Evolutionary conservation across 2,329 filamentous ascomycete genomes (phyloP), one percentile per base, ranked within the genome.

Genomic region (Beauveria sp.): DNA sequence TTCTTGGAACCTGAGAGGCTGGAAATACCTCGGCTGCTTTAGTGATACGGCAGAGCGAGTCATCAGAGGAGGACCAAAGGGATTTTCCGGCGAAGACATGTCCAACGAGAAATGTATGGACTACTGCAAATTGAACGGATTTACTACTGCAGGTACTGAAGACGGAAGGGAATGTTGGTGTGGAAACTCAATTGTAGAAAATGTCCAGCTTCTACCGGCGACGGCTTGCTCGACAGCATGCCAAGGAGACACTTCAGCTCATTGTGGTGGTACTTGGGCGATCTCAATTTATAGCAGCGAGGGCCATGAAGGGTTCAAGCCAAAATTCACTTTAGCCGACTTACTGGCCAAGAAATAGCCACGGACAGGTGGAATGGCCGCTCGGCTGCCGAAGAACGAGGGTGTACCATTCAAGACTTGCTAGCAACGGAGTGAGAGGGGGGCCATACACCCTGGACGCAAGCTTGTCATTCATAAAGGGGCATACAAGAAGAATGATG

Each of bases 91-190:
- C 12, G 68, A 68, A 24, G 58, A 68, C 62, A 82, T 84, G 76
- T 82, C 79, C 1, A 74, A 81, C 4, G 72, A 76, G 60, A 74
- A 68, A 53, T 85, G 82, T 65, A 71, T 81, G 52, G 68, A 73
- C 20, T 79, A 76, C 68, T 85, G 82, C 70, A 67, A 67, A 3
- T 66, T 65, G 16, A 70, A 70, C 12, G 75, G 75, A 5, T 79
- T 74, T 65, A 63, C 65, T 2, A 76, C 79, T 62, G 80, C 81
- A 5, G 81, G 81, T 6, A 72, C 81, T 0, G 79, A 84, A 67
- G 79, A 78, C 63, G 73, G 72, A 8, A 68, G 70, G 22, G 78
- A 84, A 66, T 85, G 82, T 68, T 85, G 78, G 73, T 86, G 81
- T 64, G 78, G 75, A 40, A 65, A 66, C 12, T 63, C 63, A 3